Percentiles rank a stretch among this genome's conserved stretches.
Evolutionary conservation across 1,284 basidiomycete species (phyloP).

Genomic region (Heimioporus retisporus): DNA sequence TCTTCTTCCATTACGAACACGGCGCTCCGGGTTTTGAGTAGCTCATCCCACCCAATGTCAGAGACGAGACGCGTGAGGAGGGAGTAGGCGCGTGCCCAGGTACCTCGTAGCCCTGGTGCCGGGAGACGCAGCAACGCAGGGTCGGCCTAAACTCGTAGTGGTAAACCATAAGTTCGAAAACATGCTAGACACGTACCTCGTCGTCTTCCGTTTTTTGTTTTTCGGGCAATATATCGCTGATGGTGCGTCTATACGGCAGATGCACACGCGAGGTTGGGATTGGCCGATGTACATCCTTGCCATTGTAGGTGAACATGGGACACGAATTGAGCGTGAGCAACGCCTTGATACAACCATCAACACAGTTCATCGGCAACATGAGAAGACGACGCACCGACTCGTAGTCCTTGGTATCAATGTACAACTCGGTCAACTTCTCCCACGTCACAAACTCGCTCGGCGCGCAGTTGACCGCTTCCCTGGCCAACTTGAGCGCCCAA

Average conservation of each 20-base stretch:
- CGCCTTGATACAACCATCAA: slow-evolving; percentile 55
- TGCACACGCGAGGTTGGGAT: slow-evolving; percentile 88
- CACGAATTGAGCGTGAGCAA: slow-evolving; percentile 98
- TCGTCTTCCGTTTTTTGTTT: slow-evolving; percentile 84
- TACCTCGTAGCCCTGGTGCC: slow-evolving; percentile 94
- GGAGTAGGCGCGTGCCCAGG: slow-evolving; percentile 95
- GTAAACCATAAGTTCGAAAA: background rate
- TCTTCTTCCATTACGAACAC: slow-evolving; percentile 99
- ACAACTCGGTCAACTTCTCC: slow-evolving; percentile 97
- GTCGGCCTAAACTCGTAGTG: slow-evolving; percentile 72
- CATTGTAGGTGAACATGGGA: slow-evolving; percentile 99
- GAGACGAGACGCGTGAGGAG: slow-evolving; percentile 92
- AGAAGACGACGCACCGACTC: slow-evolving; percentile 67
- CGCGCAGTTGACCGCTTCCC: slow-evolving; percentile 97
- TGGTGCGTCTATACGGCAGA: slow-evolving; percentile 88
- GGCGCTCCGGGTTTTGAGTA: slow-evolving; percentile 91
- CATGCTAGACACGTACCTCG: slow-evolving; percentile 61
- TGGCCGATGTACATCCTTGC: slow-evolving; percentile 93
- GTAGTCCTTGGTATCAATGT: slow-evolving; percentile 91
- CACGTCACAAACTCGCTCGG: slow-evolving; percentile 99
- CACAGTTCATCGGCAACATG: no score
- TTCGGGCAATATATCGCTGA: slow-evolving; percentile 85
- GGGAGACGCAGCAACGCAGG: slow-evolving; percentile 94
- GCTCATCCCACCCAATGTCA: slow-evolving; percentile 98
- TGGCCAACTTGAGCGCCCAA: slow-evolving; percentile 94